Evolutionary conservation across 2,329 filamentous ascomycete genomes (phyloP), one percentile per base, ranked within the genome.

Genomic region (Kalmusia sp.): DNA sequence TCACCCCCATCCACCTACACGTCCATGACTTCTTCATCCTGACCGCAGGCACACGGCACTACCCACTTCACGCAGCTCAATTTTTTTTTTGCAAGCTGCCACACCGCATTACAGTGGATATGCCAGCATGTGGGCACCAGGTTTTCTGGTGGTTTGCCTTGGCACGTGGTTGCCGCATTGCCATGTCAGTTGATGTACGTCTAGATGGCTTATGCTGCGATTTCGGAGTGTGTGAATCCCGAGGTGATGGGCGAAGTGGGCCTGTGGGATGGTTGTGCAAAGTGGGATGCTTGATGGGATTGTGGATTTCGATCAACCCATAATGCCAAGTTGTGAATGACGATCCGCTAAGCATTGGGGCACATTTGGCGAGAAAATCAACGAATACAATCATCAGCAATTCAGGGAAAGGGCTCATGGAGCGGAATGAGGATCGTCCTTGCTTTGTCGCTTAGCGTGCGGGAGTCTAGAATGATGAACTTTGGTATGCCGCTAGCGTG

Each of bases 181-280:
- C 43, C 67, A 70, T 47, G 55, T 67, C 38, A 59, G 63, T 3
- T 70, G 65, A 63, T 65, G 69, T 41, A 58, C 62, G 4, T 50
- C 43, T 21, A 58, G 59, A 55, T 65, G 65, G 1, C 74, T 87
- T 24, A 76, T 74, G 5, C 70, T 83, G 24, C 79, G 62, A 80
- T 84, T 60, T 52, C 84, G 1, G 82, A 80, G 61, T 45, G 55
- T 17, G 41, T 55, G 49, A 52, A 50, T 30, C 37, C 50, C 31
- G 54, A 48, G 35, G 43, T 51, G 9, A 55, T 51, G 9, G 44
- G 51, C 61, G 21, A 52, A 58, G 57, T 64, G 61, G 31, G 43
- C 21, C 17, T 62, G 39, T 54, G 57, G 8, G 50, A 52, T 6
- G 64, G 58, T 24, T 70, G 65, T 53, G 40, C 47, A 22, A 57